Base-by-base conservation (phyloP, 345 rosid genomes). In the Rhodamnia rubescens region DNA sequence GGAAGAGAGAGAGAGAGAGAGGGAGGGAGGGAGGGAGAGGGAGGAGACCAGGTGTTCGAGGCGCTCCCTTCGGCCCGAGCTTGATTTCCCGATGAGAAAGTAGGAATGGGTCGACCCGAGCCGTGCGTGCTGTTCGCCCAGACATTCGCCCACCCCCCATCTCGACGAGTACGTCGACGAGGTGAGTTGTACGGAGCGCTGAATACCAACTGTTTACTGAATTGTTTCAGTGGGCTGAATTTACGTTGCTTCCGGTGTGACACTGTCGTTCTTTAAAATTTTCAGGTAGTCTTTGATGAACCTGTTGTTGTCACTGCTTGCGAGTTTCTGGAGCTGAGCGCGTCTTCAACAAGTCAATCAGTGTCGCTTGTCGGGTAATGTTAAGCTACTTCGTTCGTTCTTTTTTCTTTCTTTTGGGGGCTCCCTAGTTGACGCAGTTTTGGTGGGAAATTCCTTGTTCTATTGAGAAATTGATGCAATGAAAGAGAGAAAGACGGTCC, bases 121-220 rank as follows among this genome's bases (percentile, higher is more conserved):
- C 96, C 99, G 49, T 95, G 95, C 91, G 96, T 97, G 87, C 88
- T 97, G 88, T 97, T 96, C 88, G 90, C 98, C 54, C 99, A 95
- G 92, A 95, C 96, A 84, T 97, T 97, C 89, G 96, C 92, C 87
- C 99, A 97, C 87, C 94, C 98, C 98, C 58, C 98, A 96, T 52
- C 92, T 97, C 88, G 98, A 97, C 86, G 98, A 97, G 89, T 96
- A 97, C 88, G 98, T 97, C 42, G 99, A 96, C 86, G 99, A 97
- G 98, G 99, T 95, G 80, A 69, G 80, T 69, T 11, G 14, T 12
- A 12, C 47, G 80, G 26, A 10, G 47, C 80, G 0, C 26, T 36
- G 80, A 18, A 18, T 69, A 21, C 47, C 26, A 18, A 32, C 47
- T 69, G 78, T 32, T 18, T 16, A 47, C 24, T 3, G 78, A 18